Base-by-base conservation (phyloP, 106 monocot genomes). In the Platanthera zijinensis region DNA sequence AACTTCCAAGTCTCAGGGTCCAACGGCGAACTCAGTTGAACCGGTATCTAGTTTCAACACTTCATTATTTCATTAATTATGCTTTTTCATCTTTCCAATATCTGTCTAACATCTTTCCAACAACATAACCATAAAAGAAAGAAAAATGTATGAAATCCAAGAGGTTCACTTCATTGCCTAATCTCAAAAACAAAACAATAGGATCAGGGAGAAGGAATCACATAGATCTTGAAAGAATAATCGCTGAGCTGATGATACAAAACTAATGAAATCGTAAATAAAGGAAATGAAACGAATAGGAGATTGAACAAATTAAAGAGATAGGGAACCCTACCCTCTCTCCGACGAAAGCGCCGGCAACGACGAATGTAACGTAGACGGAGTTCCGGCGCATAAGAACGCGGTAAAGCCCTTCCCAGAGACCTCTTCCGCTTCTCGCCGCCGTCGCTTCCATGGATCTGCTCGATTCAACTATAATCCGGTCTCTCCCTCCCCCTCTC, bases 361-460 rank as follows among this genome's bases (percentile, higher is more conserved):
- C 69, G 84, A 93, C 83, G 84, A 93, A 93, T 74, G 93, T 93
- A 75, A 93, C 90, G 78, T 93, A 93, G 84, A 93, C 83, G 74
- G 93, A 93, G 79, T 90, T 93, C 57, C 93, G 84, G 46, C 90
- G 90, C 93, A 93, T 93, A 25, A 90, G 62, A 14, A 93, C 59
- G 63, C 88, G 86, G 75, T 93, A 93, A 10, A 93, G 80, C 4
- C 83, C 83, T 10, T 93, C 93, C 82, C 84, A 90, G 14, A 84
- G 19, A 61, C 88, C 72, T 3, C 48, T 7, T 12, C 63, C 76
- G 28, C 28, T 13, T 50, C 57, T 75, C 76, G 19, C 5, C 48
- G 49, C 62, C 46, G 61, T 66, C 66, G 25, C 21, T 9, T 66
- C 66, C 66, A 66, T 66, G 28, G 28, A 59, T 59, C 59, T 18